Evolutionary conservation across 2,329 filamentous ascomycete species (phyloP).

Genomic region (Penicillium sp.): DNA sequence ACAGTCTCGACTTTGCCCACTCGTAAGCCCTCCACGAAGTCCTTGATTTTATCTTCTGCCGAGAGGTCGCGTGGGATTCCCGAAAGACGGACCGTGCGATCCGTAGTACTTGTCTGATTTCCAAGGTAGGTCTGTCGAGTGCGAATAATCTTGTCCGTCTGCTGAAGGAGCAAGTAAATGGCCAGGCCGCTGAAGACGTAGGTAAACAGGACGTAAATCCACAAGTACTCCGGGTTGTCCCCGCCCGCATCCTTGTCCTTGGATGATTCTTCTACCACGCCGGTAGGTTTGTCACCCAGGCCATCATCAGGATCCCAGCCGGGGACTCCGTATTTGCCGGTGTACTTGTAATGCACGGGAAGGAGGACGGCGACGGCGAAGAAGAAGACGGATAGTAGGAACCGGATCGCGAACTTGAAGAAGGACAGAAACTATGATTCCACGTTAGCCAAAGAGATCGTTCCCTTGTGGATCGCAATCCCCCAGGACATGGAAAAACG

Average conservation of each 20-base stretch:
- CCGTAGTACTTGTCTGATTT: slow-evolving; percentile 89
- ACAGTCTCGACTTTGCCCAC: slow-evolving; percentile 89
- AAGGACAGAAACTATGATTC: slow-evolving; percentile 69
- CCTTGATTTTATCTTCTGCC: slow-evolving; percentile 75
- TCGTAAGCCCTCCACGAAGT: slow-evolving; percentile 77
- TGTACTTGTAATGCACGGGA: slow-evolving; percentile 73
- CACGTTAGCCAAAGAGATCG: background rate
- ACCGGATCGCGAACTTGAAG: slow-evolving; percentile 89
- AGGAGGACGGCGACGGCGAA: slow-evolving; percentile 75
- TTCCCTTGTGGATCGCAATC: no score
- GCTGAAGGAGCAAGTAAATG: slow-evolving; percentile 73
- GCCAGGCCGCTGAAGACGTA: slow-evolving; percentile 84
- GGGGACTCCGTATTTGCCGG: slow-evolving; percentile 39
- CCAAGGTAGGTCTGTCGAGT: slow-evolving; percentile 87
- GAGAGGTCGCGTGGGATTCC: slow-evolving; percentile 76
- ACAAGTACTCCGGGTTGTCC: slow-evolving; percentile 58
- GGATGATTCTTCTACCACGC: slow-evolving; percentile 15
- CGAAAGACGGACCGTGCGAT: slow-evolving; percentile 85
- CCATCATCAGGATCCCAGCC: slow-evolving; percentile 34
- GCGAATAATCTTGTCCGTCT: slow-evolving; percentile 80
- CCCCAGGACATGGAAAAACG: slow-evolving; percentile 29
- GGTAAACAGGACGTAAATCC: slow-evolving; percentile 91
- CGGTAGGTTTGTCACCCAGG: slow-evolving; percentile 24
- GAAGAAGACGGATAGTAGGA: slow-evolving; percentile 72
- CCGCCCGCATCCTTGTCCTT: slow-evolving; percentile 35